Percentiles rank a stretch among this genome's conserved stretches.
These are phyloP conservation scores for Geosmithia morbida DNA, from an alignment of 2,329 filamentous ascomycete genomes.

Conservation along the genomic window DNA sequence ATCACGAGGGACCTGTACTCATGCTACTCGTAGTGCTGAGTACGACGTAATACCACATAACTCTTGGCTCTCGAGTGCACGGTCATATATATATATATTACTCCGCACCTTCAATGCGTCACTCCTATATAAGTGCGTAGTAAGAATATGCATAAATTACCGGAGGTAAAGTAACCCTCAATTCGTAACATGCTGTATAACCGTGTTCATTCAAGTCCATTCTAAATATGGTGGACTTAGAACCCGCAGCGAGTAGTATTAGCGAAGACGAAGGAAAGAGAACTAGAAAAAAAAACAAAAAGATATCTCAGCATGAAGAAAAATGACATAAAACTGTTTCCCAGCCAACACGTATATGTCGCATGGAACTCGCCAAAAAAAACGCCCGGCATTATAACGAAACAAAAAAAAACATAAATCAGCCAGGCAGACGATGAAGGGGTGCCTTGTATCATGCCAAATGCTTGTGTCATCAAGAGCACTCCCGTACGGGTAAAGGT, in stretches of 20 bases:
- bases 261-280: too few species aligned
- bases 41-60: too few species aligned
- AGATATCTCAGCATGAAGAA: neutral
- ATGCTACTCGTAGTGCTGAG: neutral
- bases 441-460: neutral
- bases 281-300: neutral
- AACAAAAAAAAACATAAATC: neutral
- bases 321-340: neutral
- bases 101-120: too few species aligned
- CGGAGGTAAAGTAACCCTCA: too few species aligned
- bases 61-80: too few species aligned
- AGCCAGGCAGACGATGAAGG: neutral
- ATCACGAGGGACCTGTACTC: neutral
- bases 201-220: too few species aligned
- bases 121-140: too few species aligned
- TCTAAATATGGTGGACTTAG: too few species aligned
- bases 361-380: neutral
- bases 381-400: neutral
- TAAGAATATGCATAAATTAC: too few species aligned
- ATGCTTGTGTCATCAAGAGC: neutral
- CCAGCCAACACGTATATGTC: neutral
- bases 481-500: neutral
- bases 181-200: too few species aligned
- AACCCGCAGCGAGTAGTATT: too few species aligned
- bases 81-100: too few species aligned